Conservation (phyloP, 257 asterid genomes). For the Solanum medicagineum region DNA sequence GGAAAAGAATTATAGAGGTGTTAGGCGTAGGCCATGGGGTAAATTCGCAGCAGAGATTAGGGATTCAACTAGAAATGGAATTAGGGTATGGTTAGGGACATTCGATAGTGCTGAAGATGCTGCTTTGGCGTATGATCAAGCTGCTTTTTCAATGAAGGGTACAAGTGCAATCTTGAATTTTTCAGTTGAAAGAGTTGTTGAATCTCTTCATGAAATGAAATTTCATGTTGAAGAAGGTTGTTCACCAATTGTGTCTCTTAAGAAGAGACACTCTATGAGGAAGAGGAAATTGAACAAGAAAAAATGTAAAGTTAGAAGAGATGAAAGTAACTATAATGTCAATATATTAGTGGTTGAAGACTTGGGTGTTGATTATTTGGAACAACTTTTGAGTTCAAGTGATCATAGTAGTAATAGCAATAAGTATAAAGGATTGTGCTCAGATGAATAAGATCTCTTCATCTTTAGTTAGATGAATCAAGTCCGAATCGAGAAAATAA, state of each 20-base stretch:
- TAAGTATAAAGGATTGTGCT: neutral
- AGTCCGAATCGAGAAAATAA: neutral
- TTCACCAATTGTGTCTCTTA: constrained; percentile 69
- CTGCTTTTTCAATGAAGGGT: constrained; percentile 54
- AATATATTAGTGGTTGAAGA: constrained; percentile 60
- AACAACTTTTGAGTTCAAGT: constrained; percentile 42
- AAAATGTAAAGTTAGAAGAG: constrained; percentile 8
- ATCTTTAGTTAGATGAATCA: rapidly evolving
- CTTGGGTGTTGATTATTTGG: constrained; percentile 69
- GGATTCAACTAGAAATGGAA: constrained; percentile 1
- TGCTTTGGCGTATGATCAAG: constrained; percentile 6
- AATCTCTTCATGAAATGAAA: constrained; percentile 47
- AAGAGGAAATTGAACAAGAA: constrained; percentile 11
- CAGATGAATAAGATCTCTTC: neutral
- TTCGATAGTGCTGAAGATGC: constrained; percentile 3
- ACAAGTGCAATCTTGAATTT: constrained; percentile 50
- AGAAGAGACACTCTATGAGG: constrained; percentile 54
- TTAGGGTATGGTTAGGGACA: constrained; percentile 6
- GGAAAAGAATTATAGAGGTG: constrained; percentile 35
- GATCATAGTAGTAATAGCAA: neutral
- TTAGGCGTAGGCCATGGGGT: constrained; percentile 6
- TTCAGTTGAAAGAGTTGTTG: constrained; percentile 48
- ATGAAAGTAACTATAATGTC: neutral
- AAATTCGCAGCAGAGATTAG: constrained; percentile 11
- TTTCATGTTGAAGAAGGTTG: constrained; percentile 24